Conservation (phyloP, 2,329 filamentous ascomycete species). For the Magnaporthiopsis poae region DNA sequence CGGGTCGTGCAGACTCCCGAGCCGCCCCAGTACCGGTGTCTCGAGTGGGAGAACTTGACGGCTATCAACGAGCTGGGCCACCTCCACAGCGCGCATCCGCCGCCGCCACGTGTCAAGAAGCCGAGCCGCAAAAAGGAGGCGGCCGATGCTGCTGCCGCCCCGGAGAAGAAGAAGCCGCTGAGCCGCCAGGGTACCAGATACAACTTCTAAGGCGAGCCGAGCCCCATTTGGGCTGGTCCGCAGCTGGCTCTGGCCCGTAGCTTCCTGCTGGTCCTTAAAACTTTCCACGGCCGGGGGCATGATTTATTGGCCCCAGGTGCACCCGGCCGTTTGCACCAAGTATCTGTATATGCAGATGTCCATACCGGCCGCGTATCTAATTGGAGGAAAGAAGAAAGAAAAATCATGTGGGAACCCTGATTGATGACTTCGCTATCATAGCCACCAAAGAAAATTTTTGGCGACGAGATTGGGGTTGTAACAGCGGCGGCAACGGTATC, state of each 20-base stretch:
- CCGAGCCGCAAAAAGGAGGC: slow-evolving; percentile 39
- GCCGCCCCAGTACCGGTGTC: slow-evolving; percentile 33
- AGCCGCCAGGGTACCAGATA: slow-evolving; percentile 14
- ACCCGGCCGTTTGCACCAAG: background rate
- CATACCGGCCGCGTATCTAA: background rate
- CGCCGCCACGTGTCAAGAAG: slow-evolving; percentile 38
- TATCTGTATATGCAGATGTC: background rate
- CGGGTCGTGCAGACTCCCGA: slow-evolving; percentile 31
- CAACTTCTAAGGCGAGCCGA: slow-evolving; percentile 7
- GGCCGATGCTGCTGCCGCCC: slow-evolving; percentile 12
- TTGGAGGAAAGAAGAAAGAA: background rate
- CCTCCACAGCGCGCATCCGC: slow-evolving; percentile 46
- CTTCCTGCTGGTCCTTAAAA: background rate
- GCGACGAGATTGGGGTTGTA: background rate
- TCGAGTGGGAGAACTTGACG: slow-evolving; percentile 47
- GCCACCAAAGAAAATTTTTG: background rate
- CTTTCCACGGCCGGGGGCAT: background rate
- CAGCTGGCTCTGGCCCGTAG: background rate
- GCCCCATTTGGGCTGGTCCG: background rate
- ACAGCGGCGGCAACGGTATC: background rate
- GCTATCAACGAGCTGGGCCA: slow-evolving; percentile 48
- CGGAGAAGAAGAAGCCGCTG: slow-evolving; percentile 16
- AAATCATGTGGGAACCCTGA: background rate
- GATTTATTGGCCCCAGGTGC: background rate
- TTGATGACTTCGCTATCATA: background rate